Base-by-base conservation (phyloP, 2,329 filamentous ascomycete genomes). In the Pyrenochaeta sp. region DNA sequence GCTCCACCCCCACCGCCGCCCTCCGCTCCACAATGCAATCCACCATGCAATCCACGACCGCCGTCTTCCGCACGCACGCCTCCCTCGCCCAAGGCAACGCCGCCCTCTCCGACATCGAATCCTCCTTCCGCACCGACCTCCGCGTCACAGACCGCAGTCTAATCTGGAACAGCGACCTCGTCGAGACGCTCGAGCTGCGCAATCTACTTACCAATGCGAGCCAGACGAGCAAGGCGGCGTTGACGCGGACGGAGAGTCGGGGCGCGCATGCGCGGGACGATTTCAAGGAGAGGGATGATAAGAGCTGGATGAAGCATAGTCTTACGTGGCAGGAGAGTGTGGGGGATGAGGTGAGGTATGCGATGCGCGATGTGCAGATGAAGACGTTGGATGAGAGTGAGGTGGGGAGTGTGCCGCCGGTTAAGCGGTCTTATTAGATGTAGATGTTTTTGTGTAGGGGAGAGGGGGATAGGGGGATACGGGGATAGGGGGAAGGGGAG, bases 151-250 rank as follows among this genome's bases (percentile, higher is more conserved):
- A 79, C 45, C 66, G 68, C 38, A 72, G 65, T 13, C 56, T 79
- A 48, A 74, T 79, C n/a, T 78, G 76, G 77, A 79, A 79, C 46
- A 69, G 63, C 1, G 76, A 79, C 45, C 55, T 79, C 3, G 63
- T 78, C 2, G 76, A 78, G 56, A 77, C 76, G 7, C 61, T 79
- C 1, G 76, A 78, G 53, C 54, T 75, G 51, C 55, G 75, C 19
- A 79, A 78, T 58, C 41, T 78, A 3, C 54, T 78, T 8, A 77
- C 75, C 2, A 77, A 74, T 51, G 77, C 76, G 2, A 60, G 62
- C 18, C 76, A 78, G 58, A 78, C 75, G 18, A 75, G 74, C n/a
- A 72, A 70, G 42, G 66, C 68, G 11, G 76, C 75, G 15, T 46
- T 73, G 50, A 66, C 66, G 39, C 61, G 76, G 37, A 73, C 69